phyloP scores from a whole-genome alignment of 768 basidiomycete genomes.

The Hericium alpestre region DNA sequence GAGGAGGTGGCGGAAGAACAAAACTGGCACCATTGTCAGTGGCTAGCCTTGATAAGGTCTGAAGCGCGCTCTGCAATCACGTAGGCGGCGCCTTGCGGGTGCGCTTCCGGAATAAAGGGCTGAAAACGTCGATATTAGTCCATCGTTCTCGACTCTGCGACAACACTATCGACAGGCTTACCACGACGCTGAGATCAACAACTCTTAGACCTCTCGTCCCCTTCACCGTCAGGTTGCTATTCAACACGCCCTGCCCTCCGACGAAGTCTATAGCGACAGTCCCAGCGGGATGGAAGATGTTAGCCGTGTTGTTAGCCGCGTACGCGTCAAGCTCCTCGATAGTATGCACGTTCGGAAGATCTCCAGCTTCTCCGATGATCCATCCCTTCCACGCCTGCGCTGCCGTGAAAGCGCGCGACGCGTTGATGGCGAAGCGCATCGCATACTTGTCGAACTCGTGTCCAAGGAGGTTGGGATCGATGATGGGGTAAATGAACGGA shows the following conservation, averaged over 20 bases:
- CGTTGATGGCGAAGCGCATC: conserved; percentile 3
- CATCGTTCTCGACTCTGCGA: background rate
- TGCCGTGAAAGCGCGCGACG: background rate
- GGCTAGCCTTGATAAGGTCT: conserved; percentile 2
- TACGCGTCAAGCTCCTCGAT: conserved; percentile 15
- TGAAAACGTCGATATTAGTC: background rate
- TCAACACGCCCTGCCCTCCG: conserved; percentile 29
- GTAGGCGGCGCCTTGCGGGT: conserved; percentile 8
- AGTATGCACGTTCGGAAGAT: background rate
- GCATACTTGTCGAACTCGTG: conserved; percentile 1
- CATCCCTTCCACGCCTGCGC: conserved; percentile 3
- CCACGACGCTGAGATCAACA: conserved; percentile 6
- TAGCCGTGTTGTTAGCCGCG: conserved; percentile 9
- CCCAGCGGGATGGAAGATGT: conserved; percentile 19
- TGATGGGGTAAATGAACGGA: conserved; percentile 17
- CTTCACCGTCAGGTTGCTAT: conserved; percentile 16
- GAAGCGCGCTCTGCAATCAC: conserved; percentile 7
- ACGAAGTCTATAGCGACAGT: conserved; percentile 32
- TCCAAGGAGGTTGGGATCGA: conserved; percentile 15
- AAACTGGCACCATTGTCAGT: background rate
- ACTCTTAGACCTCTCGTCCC: conserved; percentile 2
- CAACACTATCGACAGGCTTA: background rate
- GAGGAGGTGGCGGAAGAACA: background rate
- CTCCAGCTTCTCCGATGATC: background rate
- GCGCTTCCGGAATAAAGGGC: conserved; percentile 9